Conservation (phyloP, 345 rosid genomes). For the Pelargonium nanum region DNA sequence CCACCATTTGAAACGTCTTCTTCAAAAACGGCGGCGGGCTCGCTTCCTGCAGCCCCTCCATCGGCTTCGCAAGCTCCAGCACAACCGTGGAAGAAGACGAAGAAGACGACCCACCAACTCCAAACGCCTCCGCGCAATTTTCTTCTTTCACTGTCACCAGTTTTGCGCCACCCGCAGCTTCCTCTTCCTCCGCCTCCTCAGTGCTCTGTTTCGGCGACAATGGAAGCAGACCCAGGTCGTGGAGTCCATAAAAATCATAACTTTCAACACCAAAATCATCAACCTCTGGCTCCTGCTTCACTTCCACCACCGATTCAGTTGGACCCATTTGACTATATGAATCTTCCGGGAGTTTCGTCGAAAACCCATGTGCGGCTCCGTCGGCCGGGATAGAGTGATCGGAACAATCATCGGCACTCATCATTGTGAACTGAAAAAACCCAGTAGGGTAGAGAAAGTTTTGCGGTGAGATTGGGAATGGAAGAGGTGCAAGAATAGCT, state of each 20-base stretch:
- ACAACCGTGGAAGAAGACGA: conserved; percentile 24
- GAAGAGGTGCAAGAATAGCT: not conserved
- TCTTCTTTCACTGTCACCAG: conserved; percentile 7
- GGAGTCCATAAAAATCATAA: not conserved
- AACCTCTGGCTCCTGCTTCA: too few species aligned
- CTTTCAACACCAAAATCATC: too few species aligned
- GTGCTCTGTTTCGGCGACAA: not conserved
- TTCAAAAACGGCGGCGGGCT: conserved; percentile 51
- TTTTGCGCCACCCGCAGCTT: too few species aligned
- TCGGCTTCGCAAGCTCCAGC: conserved; percentile 29
- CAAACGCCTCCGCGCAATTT: conserved; percentile 6
- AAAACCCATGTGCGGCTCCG: not conserved
- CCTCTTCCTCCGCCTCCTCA: not conserved
- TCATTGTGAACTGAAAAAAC: not conserved
- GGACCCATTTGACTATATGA: too few species aligned
- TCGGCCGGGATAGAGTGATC: not conserved
- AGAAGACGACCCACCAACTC: conserved; percentile 1
- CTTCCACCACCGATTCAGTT: too few species aligned
- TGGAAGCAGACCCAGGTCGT: not conserved
- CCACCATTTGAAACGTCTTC: conserved; percentile 50
- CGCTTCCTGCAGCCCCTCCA: conserved; percentile 47
- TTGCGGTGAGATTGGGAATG: not conserved
- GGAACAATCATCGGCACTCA: not conserved
- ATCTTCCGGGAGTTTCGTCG: too few species aligned
- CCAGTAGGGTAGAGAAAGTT: not conserved